These are phyloP conservation scores for Amauroascus niger DNA, from an alignment of 2,329 filamentous ascomycete genomes.

Conservation along the genomic window DNA sequence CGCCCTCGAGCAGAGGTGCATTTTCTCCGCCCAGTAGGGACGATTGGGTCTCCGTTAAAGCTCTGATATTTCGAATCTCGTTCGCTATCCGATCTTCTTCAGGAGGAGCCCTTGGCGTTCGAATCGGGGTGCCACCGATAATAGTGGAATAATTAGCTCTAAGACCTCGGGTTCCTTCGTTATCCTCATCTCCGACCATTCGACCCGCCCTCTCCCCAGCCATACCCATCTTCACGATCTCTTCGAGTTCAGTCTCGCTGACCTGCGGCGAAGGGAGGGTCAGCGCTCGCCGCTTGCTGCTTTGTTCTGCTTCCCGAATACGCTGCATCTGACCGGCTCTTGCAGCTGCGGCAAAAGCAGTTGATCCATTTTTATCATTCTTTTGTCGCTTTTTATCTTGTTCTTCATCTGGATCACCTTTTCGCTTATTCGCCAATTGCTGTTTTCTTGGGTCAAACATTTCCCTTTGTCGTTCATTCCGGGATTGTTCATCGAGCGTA, in stretches of 20 bases:
- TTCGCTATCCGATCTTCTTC: conserved; percentile 95
- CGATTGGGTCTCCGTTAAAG: conserved; percentile 86
- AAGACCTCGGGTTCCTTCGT: conserved; percentile 72
- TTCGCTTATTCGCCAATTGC: conserved; percentile 79
- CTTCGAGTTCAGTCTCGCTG: conserved; percentile 82
- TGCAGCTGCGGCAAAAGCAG: conserved; percentile 73
- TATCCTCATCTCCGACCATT: conserved; percentile 67
- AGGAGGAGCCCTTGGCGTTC: conserved; percentile 80
- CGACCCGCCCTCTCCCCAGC: conserved; percentile 75
- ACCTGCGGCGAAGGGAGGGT: conserved; percentile 83
- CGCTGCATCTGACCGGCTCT: conserved; percentile 92
- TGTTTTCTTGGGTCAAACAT: conserved; percentile 88
- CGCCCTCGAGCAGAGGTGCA: conserved; percentile 72
- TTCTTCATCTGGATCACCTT: conserved; percentile 79
- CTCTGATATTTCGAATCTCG: conserved; percentile 86
- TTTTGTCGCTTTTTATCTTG: conserved; percentile 74
- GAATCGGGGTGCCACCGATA: conserved; percentile 73
- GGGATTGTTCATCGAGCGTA: conserved; percentile 67
- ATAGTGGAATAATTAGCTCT: conserved; percentile 79
- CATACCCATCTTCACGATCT: conserved; percentile 98
- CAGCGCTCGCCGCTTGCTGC: conserved; percentile 80
- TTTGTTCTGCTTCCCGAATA: conserved; percentile 91
- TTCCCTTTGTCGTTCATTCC: conserved; percentile 74
- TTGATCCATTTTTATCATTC: conserved; percentile 70
- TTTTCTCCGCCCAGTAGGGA: conserved; percentile 91